phyloP scores from a whole-genome alignment of 2,329 filamentous ascomycete species.

The Trichoderma afroharzianum region DNA sequence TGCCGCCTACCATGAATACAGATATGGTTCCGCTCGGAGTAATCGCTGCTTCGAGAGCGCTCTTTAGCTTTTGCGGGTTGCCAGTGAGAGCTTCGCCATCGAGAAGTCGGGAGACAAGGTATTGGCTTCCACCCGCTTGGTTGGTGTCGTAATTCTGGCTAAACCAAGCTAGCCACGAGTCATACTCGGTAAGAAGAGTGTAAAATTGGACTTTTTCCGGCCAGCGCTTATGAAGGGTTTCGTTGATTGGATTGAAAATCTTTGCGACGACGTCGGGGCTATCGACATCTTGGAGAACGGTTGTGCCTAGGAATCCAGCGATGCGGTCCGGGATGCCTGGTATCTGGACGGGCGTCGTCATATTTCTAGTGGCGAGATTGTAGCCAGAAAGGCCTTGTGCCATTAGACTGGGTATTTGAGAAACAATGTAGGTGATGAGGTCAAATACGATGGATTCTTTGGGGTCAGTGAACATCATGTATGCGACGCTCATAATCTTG shows the following conservation, averaged over 20 bases:
- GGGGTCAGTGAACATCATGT: constrained; percentile 24
- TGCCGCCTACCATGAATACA: constrained; percentile 41
- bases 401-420: constrained; percentile 43
- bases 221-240: constrained; percentile 38
- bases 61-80: constrained; percentile 33
- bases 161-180: constrained; percentile 38
- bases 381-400: constrained; percentile 52
- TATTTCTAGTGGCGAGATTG: constrained; percentile 35
- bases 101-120: constrained; percentile 44
- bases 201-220: constrained; percentile 25
- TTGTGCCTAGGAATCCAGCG: constrained; percentile 34
- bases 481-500: constrained; percentile 27
- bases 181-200: constrained; percentile 23
- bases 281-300: constrained; percentile 36
- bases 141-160: constrained; percentile 34
- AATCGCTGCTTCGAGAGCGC: constrained; percentile 36
- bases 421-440: constrained; percentile 45
- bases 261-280: constrained; percentile 25
- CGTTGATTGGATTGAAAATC: constrained; percentile 35
- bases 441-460: constrained; percentile 42
- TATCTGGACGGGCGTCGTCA: constrained; percentile 36
- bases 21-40: constrained; percentile 28
- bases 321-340: constrained; percentile 31
- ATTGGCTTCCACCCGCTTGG: constrained; percentile 33
- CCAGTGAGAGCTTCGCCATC: constrained; percentile 34